These are phyloP conservation scores for Suillus placidus DNA, from an alignment of 768 basidiomycete species.

Conservation along the genomic window DNA sequence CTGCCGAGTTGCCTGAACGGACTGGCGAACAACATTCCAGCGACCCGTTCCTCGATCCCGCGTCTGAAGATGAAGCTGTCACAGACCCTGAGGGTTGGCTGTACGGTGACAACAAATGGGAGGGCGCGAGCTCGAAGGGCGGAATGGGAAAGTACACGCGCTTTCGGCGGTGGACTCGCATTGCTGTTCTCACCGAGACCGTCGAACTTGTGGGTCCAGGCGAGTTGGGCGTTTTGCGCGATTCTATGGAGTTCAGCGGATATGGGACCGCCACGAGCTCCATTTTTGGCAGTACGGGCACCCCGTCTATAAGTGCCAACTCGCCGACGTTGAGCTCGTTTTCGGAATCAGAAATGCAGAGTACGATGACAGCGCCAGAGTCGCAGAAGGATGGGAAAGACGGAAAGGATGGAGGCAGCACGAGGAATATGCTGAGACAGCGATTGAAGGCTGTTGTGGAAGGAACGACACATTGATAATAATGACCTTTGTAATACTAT, in stretches of 20 bases:
- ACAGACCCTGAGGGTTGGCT: constrained; percentile 93
- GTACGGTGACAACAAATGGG: constrained; percentile 97
- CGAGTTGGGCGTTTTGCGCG: constrained; percentile 33
- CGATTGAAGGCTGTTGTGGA: constrained; percentile 35
- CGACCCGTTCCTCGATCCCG: constrained; percentile 32
- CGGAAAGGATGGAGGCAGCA: constrained; percentile 8
- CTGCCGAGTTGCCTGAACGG: constrained; percentile 24
- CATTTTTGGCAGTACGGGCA: constrained; percentile 17
- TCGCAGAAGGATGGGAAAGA: constrained; percentile 20
- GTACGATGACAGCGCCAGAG: constrained; percentile 28
- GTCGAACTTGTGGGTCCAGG: constrained; percentile 55
- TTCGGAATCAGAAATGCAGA: constrained; percentile 31
- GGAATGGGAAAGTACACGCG: constrained; percentile 94
- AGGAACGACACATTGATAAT: constrained; percentile 24
- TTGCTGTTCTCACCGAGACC: constrained; percentile 76
- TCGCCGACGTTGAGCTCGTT: constrained; percentile 32
- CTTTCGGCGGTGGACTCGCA: constrained; percentile 82
- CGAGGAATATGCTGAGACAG: constrained; percentile 29
- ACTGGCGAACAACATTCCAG: constrained; percentile 31
- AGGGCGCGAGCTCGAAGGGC: constrained; percentile 69
- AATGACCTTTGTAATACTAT: constrained; percentile 24
- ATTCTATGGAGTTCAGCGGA: constrained; percentile 17
- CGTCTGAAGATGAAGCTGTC: constrained; percentile 50
- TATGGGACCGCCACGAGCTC: constrained; percentile 18
- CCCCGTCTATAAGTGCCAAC: constrained; percentile 25